Evolutionary conservation across 208 protist species (phyloP).

Genomic region (Crithidia thermophila): DNA sequence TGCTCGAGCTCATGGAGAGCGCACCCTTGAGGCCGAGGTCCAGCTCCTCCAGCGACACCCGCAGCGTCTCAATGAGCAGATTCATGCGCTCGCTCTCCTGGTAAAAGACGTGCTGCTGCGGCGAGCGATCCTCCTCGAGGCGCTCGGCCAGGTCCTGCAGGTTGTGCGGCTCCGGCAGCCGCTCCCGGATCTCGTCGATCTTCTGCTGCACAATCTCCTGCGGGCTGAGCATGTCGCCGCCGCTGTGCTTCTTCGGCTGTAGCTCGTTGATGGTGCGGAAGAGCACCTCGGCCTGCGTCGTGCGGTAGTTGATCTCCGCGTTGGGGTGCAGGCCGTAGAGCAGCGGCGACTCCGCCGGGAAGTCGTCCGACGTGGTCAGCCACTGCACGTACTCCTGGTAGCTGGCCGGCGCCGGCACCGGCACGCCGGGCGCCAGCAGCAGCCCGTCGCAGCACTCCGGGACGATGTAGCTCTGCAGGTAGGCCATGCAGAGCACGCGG

Average conservation of each 20-base stretch:
- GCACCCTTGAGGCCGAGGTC: constrained; percentile 95
- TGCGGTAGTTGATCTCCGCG: constrained; percentile 99
- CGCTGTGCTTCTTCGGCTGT: constrained; percentile 93
- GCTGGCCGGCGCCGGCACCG: constrained; percentile 76
- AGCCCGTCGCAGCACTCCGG: constrained; percentile 92
- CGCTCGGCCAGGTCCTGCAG: constrained; percentile 92
- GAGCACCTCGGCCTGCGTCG: constrained; percentile 94
- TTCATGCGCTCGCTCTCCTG: constrained; percentile 99
- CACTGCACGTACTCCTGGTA: constrained; percentile 97
- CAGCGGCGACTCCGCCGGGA: constrained; percentile 95
- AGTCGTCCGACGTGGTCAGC: constrained; percentile 87
- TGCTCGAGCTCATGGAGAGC: constrained; percentile 93
- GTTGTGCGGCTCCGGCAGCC: constrained; percentile 92
- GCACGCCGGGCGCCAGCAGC: constrained; percentile 94
- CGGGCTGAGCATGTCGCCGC: constrained; percentile 85
- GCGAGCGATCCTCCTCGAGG: constrained; percentile 96
- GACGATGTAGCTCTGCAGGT: constrained; percentile 92
- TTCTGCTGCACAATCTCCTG: constrained; percentile 94
- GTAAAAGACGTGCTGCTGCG: constrained; percentile 98
- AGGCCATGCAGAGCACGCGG: constrained; percentile 96
- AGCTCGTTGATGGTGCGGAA: constrained; percentile 98
- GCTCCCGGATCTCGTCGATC: constrained; percentile 92
- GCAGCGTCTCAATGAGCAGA: constrained; percentile 92
- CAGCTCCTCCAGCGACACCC: constrained; percentile 96
- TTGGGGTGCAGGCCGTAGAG: constrained; percentile 99